Evolutionary conservation across 2,329 filamentous ascomycete genomes (phyloP).

Genomic region (Ceratocystis eucalypticola): DNA sequence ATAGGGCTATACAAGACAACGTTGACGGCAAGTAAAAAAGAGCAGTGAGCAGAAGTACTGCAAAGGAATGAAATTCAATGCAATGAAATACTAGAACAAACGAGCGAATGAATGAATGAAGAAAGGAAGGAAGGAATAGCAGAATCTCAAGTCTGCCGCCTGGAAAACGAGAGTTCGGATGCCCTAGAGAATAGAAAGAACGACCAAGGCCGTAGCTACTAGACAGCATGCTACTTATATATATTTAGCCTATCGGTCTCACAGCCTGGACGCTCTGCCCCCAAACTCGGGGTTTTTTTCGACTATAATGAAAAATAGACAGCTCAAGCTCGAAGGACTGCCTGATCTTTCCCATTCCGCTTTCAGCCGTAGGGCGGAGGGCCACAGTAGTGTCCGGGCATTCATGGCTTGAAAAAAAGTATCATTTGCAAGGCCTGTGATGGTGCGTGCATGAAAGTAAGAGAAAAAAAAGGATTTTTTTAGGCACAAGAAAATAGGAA

Average conservation of each 20-base stretch:
- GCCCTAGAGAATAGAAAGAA: neutral
- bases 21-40: neutral
- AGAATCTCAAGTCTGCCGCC: too few species aligned
- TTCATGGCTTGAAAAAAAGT: neutral
- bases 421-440: neutral
- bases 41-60: neutral
- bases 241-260: neutral
- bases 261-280: too few species aligned
- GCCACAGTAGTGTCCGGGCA: neutral
- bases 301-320: neutral
- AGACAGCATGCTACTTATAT: neutral
- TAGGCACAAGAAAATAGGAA: neutral
- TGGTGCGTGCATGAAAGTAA: neutral
- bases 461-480: neutral
- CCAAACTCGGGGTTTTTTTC: neutral
- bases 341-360: neutral
- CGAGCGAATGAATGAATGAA: too few species aligned
- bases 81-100: too few species aligned
- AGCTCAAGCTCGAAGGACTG: neutral
- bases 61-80: neutral
- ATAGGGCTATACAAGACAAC: neutral
- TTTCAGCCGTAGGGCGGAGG: neutral
- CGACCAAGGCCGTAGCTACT: neutral
- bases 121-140: too few species aligned
- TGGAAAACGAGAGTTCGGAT: neutral